A percentile compares a stretch with the other conserved stretches of the same genome.
Conservation (phyloP, 441 rosid species). For the Metrosideros polymorpha region DNA sequence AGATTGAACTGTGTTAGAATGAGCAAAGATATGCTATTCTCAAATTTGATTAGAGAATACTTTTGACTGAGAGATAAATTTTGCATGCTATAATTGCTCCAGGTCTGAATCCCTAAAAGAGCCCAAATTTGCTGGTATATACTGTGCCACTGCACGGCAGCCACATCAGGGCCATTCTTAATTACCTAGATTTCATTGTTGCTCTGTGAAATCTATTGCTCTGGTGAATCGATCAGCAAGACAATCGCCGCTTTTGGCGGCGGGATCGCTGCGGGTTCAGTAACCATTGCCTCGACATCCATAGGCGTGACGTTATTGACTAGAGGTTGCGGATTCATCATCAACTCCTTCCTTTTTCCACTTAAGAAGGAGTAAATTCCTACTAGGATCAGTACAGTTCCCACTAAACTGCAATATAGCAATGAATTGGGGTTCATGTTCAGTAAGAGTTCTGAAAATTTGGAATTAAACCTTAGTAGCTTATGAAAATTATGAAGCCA, state of each 20-base stretch:
- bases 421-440: not conserved
- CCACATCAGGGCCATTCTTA: not conserved
- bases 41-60: not conserved
- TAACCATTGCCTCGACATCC: not conserved
- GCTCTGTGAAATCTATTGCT: not conserved
- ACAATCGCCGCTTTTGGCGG: not conserved
- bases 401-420: slow-evolving; percentile 19
- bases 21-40: not conserved
- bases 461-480: not conserved
- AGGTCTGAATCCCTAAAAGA: not conserved
- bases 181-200: not conserved
- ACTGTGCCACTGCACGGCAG: not conserved
- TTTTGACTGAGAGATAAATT: not conserved
- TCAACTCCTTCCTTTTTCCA: slow-evolving; percentile 25
- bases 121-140: not conserved
- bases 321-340: not conserved
- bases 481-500: not conserved
- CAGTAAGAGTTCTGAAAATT: not conserved
- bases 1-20: no score
- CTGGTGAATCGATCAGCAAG: not conserved
- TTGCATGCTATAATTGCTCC: not conserved
- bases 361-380: slow-evolving; percentile 36
- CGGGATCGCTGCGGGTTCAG: not conserved
- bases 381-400: slow-evolving; percentile 21
- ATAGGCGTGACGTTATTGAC: not conserved